phyloP scores from a whole-genome alignment of 768 basidiomycete species.

The Mrakia hoshinonis region DNA sequence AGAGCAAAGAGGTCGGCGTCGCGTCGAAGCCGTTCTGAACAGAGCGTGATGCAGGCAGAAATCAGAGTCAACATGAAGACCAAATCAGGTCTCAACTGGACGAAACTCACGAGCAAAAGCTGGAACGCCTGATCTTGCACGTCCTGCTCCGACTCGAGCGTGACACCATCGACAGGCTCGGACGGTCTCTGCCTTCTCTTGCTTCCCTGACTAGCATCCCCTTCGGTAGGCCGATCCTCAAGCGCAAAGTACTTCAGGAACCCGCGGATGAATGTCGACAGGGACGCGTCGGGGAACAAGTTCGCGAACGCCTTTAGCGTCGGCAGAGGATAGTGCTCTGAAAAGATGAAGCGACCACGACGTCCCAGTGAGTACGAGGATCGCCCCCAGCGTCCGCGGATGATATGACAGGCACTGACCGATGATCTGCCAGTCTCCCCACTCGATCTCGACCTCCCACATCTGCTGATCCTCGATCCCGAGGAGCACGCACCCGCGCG shows the following conservation, averaged over 20 bases:
- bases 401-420: slow-evolving; percentile 45
- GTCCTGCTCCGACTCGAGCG: slow-evolving; percentile 28
- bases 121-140: slow-evolving; percentile 19
- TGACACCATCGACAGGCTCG: slow-evolving; percentile 21
- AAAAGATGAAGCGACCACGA: neutral
- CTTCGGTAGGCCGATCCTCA: neutral
- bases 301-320: slow-evolving; percentile 54
- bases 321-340: slow-evolving; percentile 56
- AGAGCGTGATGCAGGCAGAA: neutral
- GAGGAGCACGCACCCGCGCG: slow-evolving; percentile 67
- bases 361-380: no score
- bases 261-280: slow-evolving; percentile 54
- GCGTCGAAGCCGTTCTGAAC: slow-evolving; percentile 24
- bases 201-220: slow-evolving; percentile 31
- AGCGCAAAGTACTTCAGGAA: slow-evolving; percentile 60
- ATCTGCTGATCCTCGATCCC: slow-evolving; percentile 68
- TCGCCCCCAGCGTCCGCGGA: no score
- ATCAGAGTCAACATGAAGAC: neutral
- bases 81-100: neutral
- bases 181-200: slow-evolving; percentile 44
- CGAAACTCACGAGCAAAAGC: slow-evolving; percentile 8
- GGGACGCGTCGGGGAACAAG: slow-evolving; percentile 55
- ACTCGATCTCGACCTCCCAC: slow-evolving; percentile 71
- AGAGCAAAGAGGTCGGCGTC: slow-evolving; percentile 14
- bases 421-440: slow-evolving; percentile 56